Evolutionary conservation across 1,284 basidiomycete species (phyloP).

Genomic region (Pseudomicrostroma phylloplanum): DNA sequence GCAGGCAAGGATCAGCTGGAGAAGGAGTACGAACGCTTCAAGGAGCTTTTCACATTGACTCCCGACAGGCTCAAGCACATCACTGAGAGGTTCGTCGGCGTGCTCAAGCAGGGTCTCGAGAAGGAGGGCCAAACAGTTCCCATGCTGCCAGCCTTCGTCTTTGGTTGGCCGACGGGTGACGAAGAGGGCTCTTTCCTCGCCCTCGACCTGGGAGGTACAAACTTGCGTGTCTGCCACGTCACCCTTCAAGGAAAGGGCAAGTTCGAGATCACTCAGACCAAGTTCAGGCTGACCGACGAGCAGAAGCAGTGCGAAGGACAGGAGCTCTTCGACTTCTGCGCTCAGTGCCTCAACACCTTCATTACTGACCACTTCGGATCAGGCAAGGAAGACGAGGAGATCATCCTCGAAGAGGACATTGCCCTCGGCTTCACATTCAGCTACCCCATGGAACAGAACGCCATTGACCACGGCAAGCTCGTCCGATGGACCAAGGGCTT

Average conservation of each 20-base stretch:
- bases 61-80: slow-evolving; percentile 56
- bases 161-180: slow-evolving; percentile 87
- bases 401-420: slow-evolving; percentile 66
- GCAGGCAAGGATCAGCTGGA: slow-evolving; percentile 38
- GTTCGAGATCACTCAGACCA: slow-evolving; percentile 95
- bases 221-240: slow-evolving; percentile 94
- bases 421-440: slow-evolving; percentile 88
- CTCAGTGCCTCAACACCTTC: slow-evolving; percentile 84
- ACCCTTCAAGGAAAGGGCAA: slow-evolving; percentile 83
- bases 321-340: slow-evolving; percentile 93
- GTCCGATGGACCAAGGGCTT: slow-evolving; percentile 99
- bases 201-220: slow-evolving; percentile 86
- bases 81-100: slow-evolving; percentile 88
- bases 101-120: slow-evolving; percentile 76
- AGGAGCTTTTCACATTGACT: slow-evolving; percentile 41
- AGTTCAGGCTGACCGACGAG: slow-evolving; percentile 93
- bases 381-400: slow-evolving; percentile 52
- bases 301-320: slow-evolving; percentile 97
- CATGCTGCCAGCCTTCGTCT: slow-evolving; percentile 94
- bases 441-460: slow-evolving; percentile 52
- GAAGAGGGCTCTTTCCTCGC: slow-evolving; percentile 88
- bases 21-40: slow-evolving; percentile 27
- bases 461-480: slow-evolving; percentile 88
- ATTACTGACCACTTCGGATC: slow-evolving; percentile 66
- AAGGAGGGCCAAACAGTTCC: slow-evolving; percentile 80